A percentile compares a stretch with the other conserved stretches of the same genome.
Conservation (phyloP, 306 rosid genomes). For the Gillenia trifoliata region DNA sequence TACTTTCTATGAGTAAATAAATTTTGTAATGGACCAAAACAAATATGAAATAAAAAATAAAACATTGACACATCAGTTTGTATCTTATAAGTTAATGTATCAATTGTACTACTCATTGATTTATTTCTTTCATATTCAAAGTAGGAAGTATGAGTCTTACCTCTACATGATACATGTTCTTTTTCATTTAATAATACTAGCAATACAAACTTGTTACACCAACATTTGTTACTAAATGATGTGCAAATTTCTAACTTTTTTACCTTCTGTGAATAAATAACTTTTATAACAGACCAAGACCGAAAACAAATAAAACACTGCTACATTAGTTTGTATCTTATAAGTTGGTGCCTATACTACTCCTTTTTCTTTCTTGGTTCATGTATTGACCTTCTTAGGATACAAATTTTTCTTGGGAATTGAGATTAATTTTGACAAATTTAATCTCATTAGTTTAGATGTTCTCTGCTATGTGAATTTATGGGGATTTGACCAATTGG, state of each 20-base stretch:
- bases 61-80: neutral
- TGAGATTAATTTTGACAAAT: conserved; percentile 26
- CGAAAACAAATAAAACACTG: too few species aligned
- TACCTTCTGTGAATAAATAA: too few species aligned
- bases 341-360: neutral
- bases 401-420: neutral
- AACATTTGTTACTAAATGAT: neutral
- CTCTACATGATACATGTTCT: too few species aligned
- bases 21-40: neutral
- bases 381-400: neutral
- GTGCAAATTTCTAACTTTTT: neutral
- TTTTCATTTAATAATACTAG: too few species aligned
- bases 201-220: neutral
- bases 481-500: neutral
- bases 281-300: neutral
- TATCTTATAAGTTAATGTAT: neutral
- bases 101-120: neutral
- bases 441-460: neutral
- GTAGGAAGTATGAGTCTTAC: too few species aligned
- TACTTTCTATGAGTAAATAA: too few species aligned
- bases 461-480: neutral
- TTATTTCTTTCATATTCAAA: neutral
- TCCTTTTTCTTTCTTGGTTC: neutral
- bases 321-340: too few species aligned
- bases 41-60: too few species aligned